A percentile compares a stretch with the other conserved stretches of the same genome.
These are phyloP conservation scores for Kodamaea hsintzibuensis DNA, from an alignment of 805 yeast genomes.

Conservation along the genomic window DNA sequence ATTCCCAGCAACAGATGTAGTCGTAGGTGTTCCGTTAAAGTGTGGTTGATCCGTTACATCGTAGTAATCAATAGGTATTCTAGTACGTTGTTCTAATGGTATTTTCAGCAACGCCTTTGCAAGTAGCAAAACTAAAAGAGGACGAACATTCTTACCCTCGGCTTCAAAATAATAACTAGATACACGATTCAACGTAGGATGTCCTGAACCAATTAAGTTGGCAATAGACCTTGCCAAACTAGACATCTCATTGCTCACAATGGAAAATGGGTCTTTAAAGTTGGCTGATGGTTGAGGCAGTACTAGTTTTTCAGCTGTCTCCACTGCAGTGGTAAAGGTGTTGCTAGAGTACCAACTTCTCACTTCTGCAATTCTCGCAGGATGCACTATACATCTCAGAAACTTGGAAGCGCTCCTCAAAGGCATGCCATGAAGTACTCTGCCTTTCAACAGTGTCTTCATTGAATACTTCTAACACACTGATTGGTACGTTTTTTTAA, in stretches of 20 bases:
- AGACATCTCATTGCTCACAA: constrained; percentile 93
- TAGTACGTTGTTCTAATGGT: constrained; percentile 65
- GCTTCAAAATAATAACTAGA: constrained; percentile 95
- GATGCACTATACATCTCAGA: background rate
- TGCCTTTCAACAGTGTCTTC: constrained; percentile 1
- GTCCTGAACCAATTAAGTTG: constrained; percentile 84
- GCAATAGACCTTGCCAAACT: constrained; percentile 86
- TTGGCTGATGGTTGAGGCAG: constrained; percentile 52
- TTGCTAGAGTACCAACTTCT: background rate
- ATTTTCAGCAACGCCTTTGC: constrained; percentile 79
- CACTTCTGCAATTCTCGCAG: background rate
- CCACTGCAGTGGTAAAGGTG: constrained; percentile 54
- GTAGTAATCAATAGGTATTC: constrained; percentile 58
- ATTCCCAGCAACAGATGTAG: constrained; percentile 58
- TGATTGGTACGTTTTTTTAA: background rate
- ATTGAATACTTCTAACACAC: background rate
- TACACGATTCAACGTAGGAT: constrained; percentile 88
- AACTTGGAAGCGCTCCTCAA: background rate
- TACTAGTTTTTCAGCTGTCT: constrained; percentile 72
- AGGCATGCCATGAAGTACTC: background rate
- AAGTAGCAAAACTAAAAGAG: constrained; percentile 79
- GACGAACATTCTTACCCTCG: constrained; percentile 94
- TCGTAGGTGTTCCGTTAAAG: constrained; percentile 56
- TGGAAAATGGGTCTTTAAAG: constrained; percentile 80
- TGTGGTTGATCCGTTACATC: constrained; percentile 71